A percentile compares a stretch with the other conserved stretches of the same genome.
Evolutionary conservation across 2,329 filamentous ascomycete species (phyloP).

Genomic region (Talaromyces amestolkiae): DNA sequence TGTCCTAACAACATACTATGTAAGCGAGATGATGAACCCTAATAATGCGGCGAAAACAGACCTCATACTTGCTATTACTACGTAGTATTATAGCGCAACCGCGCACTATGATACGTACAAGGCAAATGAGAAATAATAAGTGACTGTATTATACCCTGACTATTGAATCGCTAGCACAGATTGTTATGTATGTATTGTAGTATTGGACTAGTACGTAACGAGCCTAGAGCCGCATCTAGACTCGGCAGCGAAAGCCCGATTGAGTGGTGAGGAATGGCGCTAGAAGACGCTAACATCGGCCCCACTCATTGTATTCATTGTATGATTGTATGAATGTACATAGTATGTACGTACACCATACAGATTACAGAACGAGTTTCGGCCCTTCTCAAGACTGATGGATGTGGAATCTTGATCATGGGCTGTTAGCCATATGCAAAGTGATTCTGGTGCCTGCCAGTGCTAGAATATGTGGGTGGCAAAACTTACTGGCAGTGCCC

Average conservation of each 20-base stretch:
- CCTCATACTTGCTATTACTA: background rate
- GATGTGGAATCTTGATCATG: background rate
- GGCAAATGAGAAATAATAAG: background rate
- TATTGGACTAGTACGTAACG: background rate
- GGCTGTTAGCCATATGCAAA: background rate
- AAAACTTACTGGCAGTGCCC: background rate
- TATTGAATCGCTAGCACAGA: background rate
- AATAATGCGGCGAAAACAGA: background rate
- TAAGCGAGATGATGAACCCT: background rate
- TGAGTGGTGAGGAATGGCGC: constrained; percentile 13
- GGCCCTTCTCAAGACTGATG: background rate
- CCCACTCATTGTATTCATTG: constrained; percentile 5
- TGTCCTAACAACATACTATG: background rate
- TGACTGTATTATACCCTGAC: background rate
- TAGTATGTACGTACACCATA: no score
- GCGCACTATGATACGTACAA: background rate
- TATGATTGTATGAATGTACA: background rate
- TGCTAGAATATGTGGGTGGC: background rate
- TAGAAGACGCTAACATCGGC: background rate
- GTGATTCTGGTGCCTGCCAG: background rate
- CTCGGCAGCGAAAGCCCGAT: constrained; percentile 16
- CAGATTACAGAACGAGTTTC: no score
- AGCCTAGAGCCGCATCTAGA: constrained; percentile 8
- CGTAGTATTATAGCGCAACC: background rate
- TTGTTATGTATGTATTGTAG: constrained; percentile 1